A percentile compares a stretch with the other conserved stretches of the same genome.
phyloP scores from a whole-genome alignment of 2,329 filamentous ascomycete species.

The Cytospora leucostoma region DNA sequence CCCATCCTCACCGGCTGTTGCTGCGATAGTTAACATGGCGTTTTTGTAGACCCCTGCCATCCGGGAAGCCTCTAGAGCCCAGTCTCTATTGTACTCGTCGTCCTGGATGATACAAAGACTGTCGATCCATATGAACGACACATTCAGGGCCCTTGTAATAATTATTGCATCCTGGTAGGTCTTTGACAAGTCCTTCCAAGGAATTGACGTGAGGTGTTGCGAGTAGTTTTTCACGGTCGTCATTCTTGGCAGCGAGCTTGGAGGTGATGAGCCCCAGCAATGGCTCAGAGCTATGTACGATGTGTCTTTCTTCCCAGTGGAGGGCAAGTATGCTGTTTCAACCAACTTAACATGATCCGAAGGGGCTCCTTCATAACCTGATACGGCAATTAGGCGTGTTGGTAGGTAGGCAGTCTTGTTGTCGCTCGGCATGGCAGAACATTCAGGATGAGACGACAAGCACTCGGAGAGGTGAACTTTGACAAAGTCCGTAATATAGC shows the following conservation, averaged over 20 bases:
- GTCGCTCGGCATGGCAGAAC: not conserved
- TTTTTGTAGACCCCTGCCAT: conserved; percentile 9
- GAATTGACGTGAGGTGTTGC: not conserved
- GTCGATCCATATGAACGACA: conserved; percentile 32
- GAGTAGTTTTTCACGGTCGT: not conserved
- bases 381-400: not conserved
- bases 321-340: not conserved
- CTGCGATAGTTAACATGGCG: conserved; percentile 2
- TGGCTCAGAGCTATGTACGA: conserved; percentile 2
- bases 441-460: not conserved
- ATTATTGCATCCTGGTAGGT: conserved; percentile 27
- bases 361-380: not conserved
- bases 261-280: not conserved
- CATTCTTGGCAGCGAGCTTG: not conserved
- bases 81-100: conserved; percentile 25
- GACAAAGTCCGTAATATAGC: not conserved
- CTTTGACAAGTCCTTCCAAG: not conserved
- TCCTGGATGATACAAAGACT: conserved; percentile 32
- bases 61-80: conserved; percentile 3
- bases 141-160: conserved; percentile 21
- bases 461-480: not conserved
- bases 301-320: not conserved
- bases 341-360: not conserved
- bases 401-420: not conserved
- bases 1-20: not conserved